Conservation (phyloP, 2,329 filamentous ascomycete genomes). For the Capronia epimyces region DNA sequence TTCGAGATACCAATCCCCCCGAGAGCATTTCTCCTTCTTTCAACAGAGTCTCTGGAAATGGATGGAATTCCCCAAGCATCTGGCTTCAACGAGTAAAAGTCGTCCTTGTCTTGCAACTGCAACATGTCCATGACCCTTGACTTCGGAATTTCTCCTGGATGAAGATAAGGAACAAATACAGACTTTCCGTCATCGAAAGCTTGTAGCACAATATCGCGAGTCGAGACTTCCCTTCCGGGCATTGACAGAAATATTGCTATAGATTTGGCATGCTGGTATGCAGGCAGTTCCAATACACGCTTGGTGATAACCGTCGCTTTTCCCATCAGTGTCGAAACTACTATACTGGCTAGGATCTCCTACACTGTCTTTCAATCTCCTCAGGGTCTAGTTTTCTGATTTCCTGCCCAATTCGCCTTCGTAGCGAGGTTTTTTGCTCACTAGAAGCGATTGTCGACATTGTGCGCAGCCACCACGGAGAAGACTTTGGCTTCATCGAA, state of each 20-base stretch:
- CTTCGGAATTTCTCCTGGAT: constrained; percentile 40
- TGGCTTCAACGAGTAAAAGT: constrained; percentile 69
- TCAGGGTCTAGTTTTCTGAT: constrained; percentile 19
- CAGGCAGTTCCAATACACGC: constrained; percentile 59
- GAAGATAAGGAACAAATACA: constrained; percentile 87
- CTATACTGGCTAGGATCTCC: background rate
- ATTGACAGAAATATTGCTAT: constrained; percentile 91
- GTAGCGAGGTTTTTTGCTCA: constrained; percentile 25
- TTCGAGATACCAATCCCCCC: constrained; percentile 44
- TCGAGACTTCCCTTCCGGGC: constrained; percentile 81
- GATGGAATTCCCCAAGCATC: constrained; percentile 97
- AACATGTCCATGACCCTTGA: constrained; percentile 94
- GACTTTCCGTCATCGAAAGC: constrained; percentile 71
- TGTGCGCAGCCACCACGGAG: background rate
- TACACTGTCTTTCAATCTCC: constrained; percentile 29
- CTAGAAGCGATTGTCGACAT: constrained; percentile 18
- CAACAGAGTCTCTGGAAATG: constrained; percentile 60
- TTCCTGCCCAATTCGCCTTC: constrained; percentile 21
- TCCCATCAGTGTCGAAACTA: constrained; percentile 27
- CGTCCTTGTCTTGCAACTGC: constrained; percentile 62
- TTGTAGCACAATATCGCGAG: constrained; percentile 72
- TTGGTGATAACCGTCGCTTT: constrained; percentile 62
- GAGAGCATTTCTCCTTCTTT: constrained; percentile 65
- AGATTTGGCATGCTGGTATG: constrained; percentile 67
- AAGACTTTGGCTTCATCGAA: constrained; percentile 12